Base-by-base conservation (phyloP, 306 rosid species). In the Pachyrhizus erosus region DNA sequence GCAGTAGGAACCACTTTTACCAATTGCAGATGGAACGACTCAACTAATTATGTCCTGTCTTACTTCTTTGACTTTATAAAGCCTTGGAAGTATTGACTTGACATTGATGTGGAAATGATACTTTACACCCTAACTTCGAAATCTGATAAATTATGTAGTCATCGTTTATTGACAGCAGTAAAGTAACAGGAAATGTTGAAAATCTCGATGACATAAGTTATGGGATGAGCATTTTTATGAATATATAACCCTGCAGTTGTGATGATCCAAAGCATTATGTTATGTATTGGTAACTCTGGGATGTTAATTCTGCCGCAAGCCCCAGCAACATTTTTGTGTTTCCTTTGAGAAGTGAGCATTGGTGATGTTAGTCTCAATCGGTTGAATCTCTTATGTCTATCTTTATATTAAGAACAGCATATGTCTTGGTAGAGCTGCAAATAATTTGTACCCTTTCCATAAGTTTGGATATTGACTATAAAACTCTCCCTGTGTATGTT, bases 251-350 rank as follows among this genome's bases (percentile, higher is more conserved):
- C 20, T 15, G 33, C 7, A 17, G 15, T 21, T 60, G 43, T 48
- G 24, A 49, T 81, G 46, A 12, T 37, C 39, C 43, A 24, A n/a
- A 37, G 43, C 33, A 34, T 62, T 21, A 2, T 61, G 58, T 64
- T 71, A 21, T 81, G 74, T 8, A 34, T 70, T 54, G 58, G 39
- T 66, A 78, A 23, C 55, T 39, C 34, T 58, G 51, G 43, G 40
- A 58, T 40, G 2, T 75, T 55, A 34, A 40, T 54, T 75, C 17
- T 34, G 69, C 37, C 1, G 10, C 12, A 20, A n/a, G 69, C 37
- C 1, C 5, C 12, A 20, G 26, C 33, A 18, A 73, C 51, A 12
- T 70, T 46, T 45, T 24, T 15, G 23, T 34, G 75, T 58, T 29
- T 23, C 33, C 39, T 20, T 54, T n/a, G 66, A 33, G 51, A 18